Evolutionary conservation across 1,284 basidiomycete genomes (phyloP).

Genomic region (Xerocomus minutiporus): DNA sequence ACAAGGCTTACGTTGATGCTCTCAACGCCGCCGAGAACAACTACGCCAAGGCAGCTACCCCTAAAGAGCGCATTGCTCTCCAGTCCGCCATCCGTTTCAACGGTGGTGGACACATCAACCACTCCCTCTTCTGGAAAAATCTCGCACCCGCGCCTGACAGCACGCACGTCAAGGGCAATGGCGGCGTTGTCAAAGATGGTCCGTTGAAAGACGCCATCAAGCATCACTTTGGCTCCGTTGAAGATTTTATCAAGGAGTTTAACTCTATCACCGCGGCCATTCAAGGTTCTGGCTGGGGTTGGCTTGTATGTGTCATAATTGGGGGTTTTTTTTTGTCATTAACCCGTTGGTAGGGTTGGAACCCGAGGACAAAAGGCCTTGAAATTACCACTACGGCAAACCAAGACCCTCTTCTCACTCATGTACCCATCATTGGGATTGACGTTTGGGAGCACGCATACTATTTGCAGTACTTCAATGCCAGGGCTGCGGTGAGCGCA

Average conservation of each 20-base stretch:
- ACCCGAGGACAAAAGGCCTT: constrained; percentile 60
- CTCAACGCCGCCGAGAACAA: constrained; percentile 75
- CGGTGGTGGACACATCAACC: constrained; percentile 79
- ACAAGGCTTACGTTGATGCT: constrained; percentile 75
- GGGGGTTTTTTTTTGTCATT: background rate
- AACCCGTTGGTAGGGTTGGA: constrained; percentile 51
- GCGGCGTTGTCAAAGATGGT: constrained; percentile 65
- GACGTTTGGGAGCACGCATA: constrained; percentile 87
- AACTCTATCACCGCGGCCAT: constrained; percentile 74
- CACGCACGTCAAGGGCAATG: constrained; percentile 47
- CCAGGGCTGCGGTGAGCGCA: constrained; percentile 58
- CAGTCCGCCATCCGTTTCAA: constrained; percentile 73
- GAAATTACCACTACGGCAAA: constrained; percentile 79
- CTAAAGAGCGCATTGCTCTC: constrained; percentile 78
- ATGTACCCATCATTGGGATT: constrained; percentile 80
- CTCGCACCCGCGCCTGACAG: constrained; percentile 53
- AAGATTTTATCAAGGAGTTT: constrained; percentile 66
- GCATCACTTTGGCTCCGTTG: constrained; percentile 65
- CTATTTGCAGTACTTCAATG: constrained; percentile 78
- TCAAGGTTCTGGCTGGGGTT: constrained; percentile 93
- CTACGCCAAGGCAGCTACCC: constrained; percentile 60
- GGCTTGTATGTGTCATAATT: constrained; percentile 61
- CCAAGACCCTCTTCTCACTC: constrained; percentile 82
- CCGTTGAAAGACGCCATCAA: constrained; percentile 70
- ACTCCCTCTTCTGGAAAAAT: constrained; percentile 95